These are phyloP conservation scores for Plantago coronopus DNA, from an alignment of 305 asterid species.

Conservation along the genomic window DNA sequence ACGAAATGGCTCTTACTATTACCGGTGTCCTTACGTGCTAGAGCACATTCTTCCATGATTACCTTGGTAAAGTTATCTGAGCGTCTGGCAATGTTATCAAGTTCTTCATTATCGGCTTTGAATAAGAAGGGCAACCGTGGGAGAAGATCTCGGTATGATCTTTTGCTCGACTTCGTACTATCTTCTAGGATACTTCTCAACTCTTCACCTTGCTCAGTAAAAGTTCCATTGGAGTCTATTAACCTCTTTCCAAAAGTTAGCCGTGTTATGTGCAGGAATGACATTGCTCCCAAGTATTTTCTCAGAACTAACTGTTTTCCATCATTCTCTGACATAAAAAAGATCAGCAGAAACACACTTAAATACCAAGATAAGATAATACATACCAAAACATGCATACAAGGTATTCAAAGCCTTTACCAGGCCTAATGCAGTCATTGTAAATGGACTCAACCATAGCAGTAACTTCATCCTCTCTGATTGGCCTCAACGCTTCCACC, in stretches of 20 bases:
- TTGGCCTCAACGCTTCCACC: constrained; percentile 45
- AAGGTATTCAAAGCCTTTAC: constrained; percentile 14
- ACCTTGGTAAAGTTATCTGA: not conserved
- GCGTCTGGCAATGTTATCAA: constrained; percentile 31
- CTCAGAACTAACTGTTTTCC: constrained; percentile 51
- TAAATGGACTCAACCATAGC: constrained; percentile 50
- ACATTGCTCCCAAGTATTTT: constrained; percentile 42
- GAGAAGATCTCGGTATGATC: constrained; percentile 40
- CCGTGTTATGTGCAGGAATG: constrained; percentile 57
- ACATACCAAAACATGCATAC: too few species aligned
- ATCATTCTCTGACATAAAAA: constrained; percentile 33
- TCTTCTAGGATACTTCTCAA: constrained; percentile 29
- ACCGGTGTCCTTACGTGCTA: not conserved
- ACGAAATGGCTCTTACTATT: not conserved
- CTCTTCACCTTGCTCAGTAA: not conserved
- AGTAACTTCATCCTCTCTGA: constrained; percentile 56
- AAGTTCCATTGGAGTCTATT: not conserved
- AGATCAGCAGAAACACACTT: not conserved
- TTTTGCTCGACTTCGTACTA: constrained; percentile 35
- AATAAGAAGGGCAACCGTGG: constrained; percentile 48
- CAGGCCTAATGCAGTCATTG: constrained; percentile 40
- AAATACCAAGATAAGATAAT: not conserved
- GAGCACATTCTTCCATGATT: not conserved
- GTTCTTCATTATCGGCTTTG: constrained; percentile 31
- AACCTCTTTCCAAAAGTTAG: constrained; percentile 37